Base-by-base conservation (phyloP, 2,329 filamentous ascomycete species). In the Cordyceps javanica region DNA sequence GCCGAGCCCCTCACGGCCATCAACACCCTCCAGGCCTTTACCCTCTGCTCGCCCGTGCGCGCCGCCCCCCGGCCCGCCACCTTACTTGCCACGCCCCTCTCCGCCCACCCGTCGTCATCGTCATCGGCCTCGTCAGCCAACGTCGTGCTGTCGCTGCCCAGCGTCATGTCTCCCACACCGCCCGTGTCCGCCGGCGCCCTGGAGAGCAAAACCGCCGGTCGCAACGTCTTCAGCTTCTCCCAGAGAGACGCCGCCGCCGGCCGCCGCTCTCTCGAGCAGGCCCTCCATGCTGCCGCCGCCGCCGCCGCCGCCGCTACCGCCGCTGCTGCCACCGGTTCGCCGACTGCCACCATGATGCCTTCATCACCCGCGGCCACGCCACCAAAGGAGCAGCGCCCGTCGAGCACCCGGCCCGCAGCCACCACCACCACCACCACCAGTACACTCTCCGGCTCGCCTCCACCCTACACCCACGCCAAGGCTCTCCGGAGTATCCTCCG, bases 401-500 rank as follows among this genome's bases (percentile, higher is more conserved):
- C n/a, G n/a, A n/a, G n/a, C n/a, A n/a, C n/a, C n/a, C n/a, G n/a
- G n/a, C n/a, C n/a, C n/a, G n/a, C n/a, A n/a, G n/a, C n/a, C 23
- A 28, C 14, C 32, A 14, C 5, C 19, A 21, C 11, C 59, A 60
- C 21, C 52, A 62, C 34, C 11, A 16, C 28, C 6, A 38, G 13
- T 4, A 36, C 34, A 23, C 21, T 42, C 30, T 32, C 57, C 8
- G 38, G 30, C 39, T 48, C 42, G 34, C 72, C 72, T 25, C 72
- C 77, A 3, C 84, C 84, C 2, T 87, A 87, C 64, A 80, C 74
- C 2, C 83, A 83, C 61, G 80, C 83, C 34, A 77, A 77, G 57
- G 73, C 75, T 42, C 77, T 87, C 10, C 83, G 81, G 67, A 86
- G 82, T 69, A 87, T 87, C 64, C 76, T 87, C 23, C 80, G 83